Percentiles rank a stretch among this genome's conserved stretches.
These are phyloP conservation scores for Phytophthora cajani DNA, from an alignment of 352 stramenopile genomes.

Conservation along the genomic window DNA sequence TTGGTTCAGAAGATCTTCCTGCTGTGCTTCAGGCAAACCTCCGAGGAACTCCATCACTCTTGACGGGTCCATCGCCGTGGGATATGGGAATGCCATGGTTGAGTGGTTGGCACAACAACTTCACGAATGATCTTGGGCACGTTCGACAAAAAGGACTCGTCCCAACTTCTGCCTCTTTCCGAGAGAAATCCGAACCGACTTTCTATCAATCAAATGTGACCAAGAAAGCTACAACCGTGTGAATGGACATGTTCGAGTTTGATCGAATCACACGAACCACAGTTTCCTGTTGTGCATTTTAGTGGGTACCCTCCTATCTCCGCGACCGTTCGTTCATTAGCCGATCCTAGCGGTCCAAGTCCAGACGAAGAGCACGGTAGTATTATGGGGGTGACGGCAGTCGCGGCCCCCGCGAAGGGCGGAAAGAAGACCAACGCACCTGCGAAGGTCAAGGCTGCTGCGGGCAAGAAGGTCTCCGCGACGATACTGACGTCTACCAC, in stretches of 20 bases:
- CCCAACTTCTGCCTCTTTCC: too few species aligned
- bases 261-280: too few species aligned
- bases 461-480: neutral
- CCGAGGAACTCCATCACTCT: constrained; percentile 16
- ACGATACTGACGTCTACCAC: neutral
- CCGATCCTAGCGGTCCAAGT: neutral
- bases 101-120: too few species aligned
- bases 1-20: constrained; percentile 2
- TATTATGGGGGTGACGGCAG: neutral
- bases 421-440: neutral
- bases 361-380: too few species aligned
- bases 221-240: too few species aligned
- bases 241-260: too few species aligned
- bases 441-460: neutral
- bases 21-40: constrained; percentile 6
- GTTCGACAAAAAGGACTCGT: too few species aligned
- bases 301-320: too few species aligned
- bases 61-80: constrained; percentile 11
- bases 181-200: too few species aligned
- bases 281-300: too few species aligned
- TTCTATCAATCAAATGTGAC: too few species aligned
- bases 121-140: neutral
- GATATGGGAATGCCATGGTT: constrained; percentile 16
- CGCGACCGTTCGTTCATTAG: neutral
- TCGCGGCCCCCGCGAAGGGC: neutral